These are phyloP conservation scores for Polyplosphaeria fusca DNA, from an alignment of 495 filamentous ascomycete species.

Conservation along the genomic window DNA sequence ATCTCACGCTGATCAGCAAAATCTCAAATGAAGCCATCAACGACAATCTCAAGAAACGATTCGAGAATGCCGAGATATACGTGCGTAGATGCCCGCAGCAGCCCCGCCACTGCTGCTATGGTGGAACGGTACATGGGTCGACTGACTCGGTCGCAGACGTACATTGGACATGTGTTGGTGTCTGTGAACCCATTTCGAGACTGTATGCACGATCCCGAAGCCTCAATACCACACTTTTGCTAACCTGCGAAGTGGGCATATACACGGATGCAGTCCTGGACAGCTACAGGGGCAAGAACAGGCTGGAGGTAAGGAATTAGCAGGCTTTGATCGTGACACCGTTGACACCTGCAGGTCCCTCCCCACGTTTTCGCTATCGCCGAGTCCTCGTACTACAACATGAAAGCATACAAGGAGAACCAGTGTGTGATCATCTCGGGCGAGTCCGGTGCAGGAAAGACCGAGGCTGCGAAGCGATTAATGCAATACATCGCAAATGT, in stretches of 20 bases:
- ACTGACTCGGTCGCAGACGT: constrained; percentile 62
- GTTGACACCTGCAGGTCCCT: constrained; percentile 51
- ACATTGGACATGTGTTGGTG: constrained; percentile 99
- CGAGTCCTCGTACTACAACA: constrained; percentile 96
- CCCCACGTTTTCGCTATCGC: constrained; percentile 98
- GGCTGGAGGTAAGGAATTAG: constrained; percentile 63
- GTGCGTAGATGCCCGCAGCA: constrained; percentile 49
- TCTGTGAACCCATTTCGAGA: constrained; percentile 99
- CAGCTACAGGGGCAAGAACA: constrained; percentile 92
- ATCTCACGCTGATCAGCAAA: constrained; percentile 95
- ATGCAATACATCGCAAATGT: constrained; percentile 99
- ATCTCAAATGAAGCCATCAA: constrained; percentile 99
- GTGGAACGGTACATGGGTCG: neutral
- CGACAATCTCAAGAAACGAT: constrained; percentile 95
- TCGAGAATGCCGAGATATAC: constrained; percentile 96
- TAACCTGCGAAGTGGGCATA: constrained; percentile 69
- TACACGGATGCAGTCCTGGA: constrained; percentile 92
- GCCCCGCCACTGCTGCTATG: constrained; percentile 1
- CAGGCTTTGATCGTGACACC: neutral
- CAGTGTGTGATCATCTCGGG: constrained; percentile 99
- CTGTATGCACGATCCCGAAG: constrained; percentile 43
- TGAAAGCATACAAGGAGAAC: constrained; percentile 99
- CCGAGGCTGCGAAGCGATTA: constrained; percentile 97
- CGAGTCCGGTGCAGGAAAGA: constrained; percentile 98
- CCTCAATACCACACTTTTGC: constrained; percentile 4